Evolutionary conservation across 2,329 filamentous ascomycete genomes (phyloP), one percentile per base, ranked within the genome.

Genomic region (Xylariaceae sp.): DNA sequence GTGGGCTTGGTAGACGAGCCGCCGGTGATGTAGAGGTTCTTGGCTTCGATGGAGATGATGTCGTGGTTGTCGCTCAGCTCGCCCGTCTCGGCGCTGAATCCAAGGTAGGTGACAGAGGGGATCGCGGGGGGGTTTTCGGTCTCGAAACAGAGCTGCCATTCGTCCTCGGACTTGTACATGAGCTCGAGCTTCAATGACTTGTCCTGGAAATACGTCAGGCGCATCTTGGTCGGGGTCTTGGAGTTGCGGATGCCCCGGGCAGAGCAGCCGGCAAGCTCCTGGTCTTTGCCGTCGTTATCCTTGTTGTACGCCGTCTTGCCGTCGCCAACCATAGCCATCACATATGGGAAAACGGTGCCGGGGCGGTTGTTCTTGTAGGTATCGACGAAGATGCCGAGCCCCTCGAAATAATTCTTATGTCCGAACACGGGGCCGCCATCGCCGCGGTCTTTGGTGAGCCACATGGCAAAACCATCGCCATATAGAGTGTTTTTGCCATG

Each of bases 301-400:
- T 96, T 88, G 70, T 97, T 88, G 67, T 98, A 98, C 11, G 71
- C 62, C 5, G 84, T 94, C 60, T 88, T 72, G 46, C 92, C 90
- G 62, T 98, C 92, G 44, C 92, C 92, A 52, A 88, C 73, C 92
- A 97, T 97, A 47, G 89, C 90, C 89, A 97, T 96, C 56, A 98
- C 84, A 60, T 95, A 96, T 35, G 92, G 92, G 67, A 98, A 98
- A 32, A 95, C 85, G 29, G 88, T 84, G 30, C 92, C 92, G 1
- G 92, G 90, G 11, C 92, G 81, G 70, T 96, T 95, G 72, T 98
- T 98, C 80, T 98, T 98, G 75, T 98, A 98, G 31, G 92, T 98
- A 62, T 98, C 92, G 68, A 98, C 78, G 70, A 96, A 97, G 64
- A 98, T 76, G 38, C 88, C 92, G 32, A 98, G 75, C 4, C 92